Evolutionary conservation across 73 alveolate genomes (phyloP).

Genomic region (Stentor coeruleus): DNA sequence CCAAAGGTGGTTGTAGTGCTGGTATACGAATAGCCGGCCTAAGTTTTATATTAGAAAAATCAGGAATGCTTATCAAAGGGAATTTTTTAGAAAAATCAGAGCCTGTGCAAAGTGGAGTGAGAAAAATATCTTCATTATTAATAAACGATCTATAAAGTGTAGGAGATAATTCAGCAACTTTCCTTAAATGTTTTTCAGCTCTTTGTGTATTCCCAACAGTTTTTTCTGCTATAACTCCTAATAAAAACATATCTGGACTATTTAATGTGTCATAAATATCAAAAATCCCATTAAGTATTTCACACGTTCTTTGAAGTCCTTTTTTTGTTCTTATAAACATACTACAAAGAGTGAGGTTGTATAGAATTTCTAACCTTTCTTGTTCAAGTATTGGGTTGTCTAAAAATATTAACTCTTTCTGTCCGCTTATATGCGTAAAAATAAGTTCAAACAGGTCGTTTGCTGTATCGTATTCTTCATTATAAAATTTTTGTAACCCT

Average conservation of each 20-base stretch:
- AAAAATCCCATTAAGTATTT: neutral
- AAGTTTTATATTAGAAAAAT: neutral
- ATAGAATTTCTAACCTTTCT: conserved; percentile 13
- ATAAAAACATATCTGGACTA: neutral
- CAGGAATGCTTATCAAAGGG: neutral
- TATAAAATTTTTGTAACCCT: neutral
- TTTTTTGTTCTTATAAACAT: neutral
- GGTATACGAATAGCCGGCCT: conserved; percentile 8
- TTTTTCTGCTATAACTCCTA: neutral
- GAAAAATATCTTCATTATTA: no score
- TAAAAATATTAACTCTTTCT: neutral
- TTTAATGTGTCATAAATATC: neutral
- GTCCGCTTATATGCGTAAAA: neutral
- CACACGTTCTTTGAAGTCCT: neutral
- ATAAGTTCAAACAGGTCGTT: neutral
- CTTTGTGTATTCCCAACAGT: neutral
- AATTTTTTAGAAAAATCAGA: neutral
- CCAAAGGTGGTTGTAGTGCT: conserved; percentile 3
- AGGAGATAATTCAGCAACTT: conserved; percentile 1
- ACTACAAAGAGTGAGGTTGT: neutral
- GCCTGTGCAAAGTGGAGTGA: neutral
- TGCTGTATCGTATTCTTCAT: neutral
- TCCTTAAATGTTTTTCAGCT: conserved; percentile 4
- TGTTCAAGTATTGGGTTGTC: neutral
- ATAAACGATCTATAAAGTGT: neutral